These are phyloP conservation scores for Globisporangium rhizosaccharum DNA, from an alignment of 352 stramenopile genomes.

Conservation along the genomic window DNA sequence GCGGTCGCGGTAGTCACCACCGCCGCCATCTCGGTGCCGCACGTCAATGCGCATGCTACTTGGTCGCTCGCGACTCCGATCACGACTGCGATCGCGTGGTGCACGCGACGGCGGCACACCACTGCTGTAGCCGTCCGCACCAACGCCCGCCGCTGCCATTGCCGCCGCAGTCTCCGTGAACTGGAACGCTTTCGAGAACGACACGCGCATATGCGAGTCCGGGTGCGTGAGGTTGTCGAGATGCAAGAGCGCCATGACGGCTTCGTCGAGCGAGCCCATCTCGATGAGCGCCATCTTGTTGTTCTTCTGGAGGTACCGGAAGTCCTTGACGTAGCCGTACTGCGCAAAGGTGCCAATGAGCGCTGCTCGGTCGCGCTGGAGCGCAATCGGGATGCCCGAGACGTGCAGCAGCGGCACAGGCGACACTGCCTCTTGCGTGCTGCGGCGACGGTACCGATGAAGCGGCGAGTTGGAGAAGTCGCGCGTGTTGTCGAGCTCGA, in stretches of 20 bases:
- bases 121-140: slow-evolving; percentile 14
- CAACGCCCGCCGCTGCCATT: slow-evolving; percentile 9
- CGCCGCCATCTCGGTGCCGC: slow-evolving; percentile 1
- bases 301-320: slow-evolving; percentile 72
- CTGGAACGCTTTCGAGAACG: slow-evolving; percentile 70
- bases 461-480: slow-evolving; percentile 72
- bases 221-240: slow-evolving; percentile 70
- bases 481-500: slow-evolving; percentile 79
- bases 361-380: slow-evolving; percentile 58
- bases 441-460: slow-evolving; percentile 72
- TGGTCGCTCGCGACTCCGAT: slow-evolving; percentile 38
- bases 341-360: slow-evolving; percentile 62
- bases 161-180: slow-evolving; percentile 11
- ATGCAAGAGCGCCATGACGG: slow-evolving; percentile 58
- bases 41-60: slow-evolving; percentile 1
- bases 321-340: slow-evolving; percentile 70
- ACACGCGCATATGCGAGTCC: slow-evolving; percentile 74
- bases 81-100: slow-evolving; percentile 40
- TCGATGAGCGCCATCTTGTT: slow-evolving; percentile 73
- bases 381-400: slow-evolving; percentile 60
- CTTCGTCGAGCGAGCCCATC: slow-evolving; percentile 72
- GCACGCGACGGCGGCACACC: slow-evolving; percentile 15
- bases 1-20: slow-evolving; percentile 17
- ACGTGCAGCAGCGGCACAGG: slow-evolving; percentile 64
- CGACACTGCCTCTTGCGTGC: slow-evolving; percentile 52